These are phyloP conservation scores for Leccinum ochraceum DNA, from an alignment of 768 basidiomycete species.

Conservation along the genomic window DNA sequence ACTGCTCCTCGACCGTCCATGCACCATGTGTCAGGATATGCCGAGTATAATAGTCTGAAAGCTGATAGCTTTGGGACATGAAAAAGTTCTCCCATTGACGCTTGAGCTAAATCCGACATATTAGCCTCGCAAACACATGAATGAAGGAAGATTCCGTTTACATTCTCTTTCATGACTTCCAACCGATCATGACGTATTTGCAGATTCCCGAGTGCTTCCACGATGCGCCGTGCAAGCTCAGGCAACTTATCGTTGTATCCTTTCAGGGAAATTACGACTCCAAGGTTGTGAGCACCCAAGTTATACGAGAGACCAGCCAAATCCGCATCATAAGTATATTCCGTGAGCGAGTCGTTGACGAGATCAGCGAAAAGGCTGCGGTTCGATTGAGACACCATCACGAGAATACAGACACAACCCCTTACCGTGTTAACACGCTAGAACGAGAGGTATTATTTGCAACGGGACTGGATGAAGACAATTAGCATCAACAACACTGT, in stretches of 20 bases:
- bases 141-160: slow-evolving; percentile 32
- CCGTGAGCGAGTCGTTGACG: slow-evolving; percentile 84
- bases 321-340: slow-evolving; percentile 91
- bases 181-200: slow-evolving; percentile 71
- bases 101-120: slow-evolving; percentile 50
- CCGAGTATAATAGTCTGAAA: slow-evolving; percentile 75
- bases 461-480: slow-evolving; percentile 44
- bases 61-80: slow-evolving; percentile 77
- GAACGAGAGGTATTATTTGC: slow-evolving; percentile 66
- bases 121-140: slow-evolving; percentile 3
- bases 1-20: slow-evolving; percentile 77
- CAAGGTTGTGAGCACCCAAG: slow-evolving; percentile 61
- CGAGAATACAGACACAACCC: slow-evolving; percentile 1
- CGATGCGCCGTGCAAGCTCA: slow-evolving; percentile 68
- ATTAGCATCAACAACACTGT: neutral
- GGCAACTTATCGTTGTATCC: slow-evolving; percentile 94
- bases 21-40: slow-evolving; percentile 70
- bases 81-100: slow-evolving; percentile 86
- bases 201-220: slow-evolving; percentile 66
- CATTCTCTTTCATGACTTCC: slow-evolving; percentile 82
- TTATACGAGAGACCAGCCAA: slow-evolving; percentile 84
- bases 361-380: slow-evolving; percentile 77
- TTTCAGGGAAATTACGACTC: slow-evolving; percentile 63
- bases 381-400: neutral
- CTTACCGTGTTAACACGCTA: slow-evolving; percentile 71